Base-by-base conservation (phyloP, 164 flowering plant species). In the Stephania cephalantha region DNA sequence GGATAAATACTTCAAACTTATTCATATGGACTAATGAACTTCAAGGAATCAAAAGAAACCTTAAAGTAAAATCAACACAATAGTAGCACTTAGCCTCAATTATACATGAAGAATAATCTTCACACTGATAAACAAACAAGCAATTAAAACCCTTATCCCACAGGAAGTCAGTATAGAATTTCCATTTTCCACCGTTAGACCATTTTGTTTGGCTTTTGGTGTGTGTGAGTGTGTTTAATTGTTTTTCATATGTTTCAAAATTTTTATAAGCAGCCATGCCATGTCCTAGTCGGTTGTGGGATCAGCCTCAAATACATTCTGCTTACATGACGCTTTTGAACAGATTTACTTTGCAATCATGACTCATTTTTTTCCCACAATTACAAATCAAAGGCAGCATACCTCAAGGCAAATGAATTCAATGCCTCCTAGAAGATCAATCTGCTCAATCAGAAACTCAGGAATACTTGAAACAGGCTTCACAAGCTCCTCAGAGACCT, bases 361-460 rank as follows among this genome's bases (percentile, higher is more conserved):
- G 13, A 7, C 9, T 61, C 66, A 61, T 18, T 4, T 18, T 4
- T 61, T 18, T n/a, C 25, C 25, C 66, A 61, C 66, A 61, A 18
- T 61, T 61, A n/a, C n/a, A 7, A 20, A 25, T 45, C 58, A 4
- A 1, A 70, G 9, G 25, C 66, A 65, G 22, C 81, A 71, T 89
- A 96, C 99, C 99, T 96, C 98, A 58, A 79, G 73, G 85, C 94
- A 90, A 75, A 96, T 84, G 79, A 92, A 96, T 42, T 90, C 92
- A 68, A 89, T 87, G 78, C 99, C 99, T 48, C 99, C 99, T 80
- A 94, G 87, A 81, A 88, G 85, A 84, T 94, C 95, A 79, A 90
- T 81, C 80, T 88, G 97, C 68, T 89, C 88, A 69, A 84, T 79
- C 44, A 88, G 84, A 90, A 96, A 90, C 29, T 69, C 68, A 20